A percentile compares a stretch with the other conserved stretches of the same genome.
phyloP scores from a whole-genome alignment of 2,329 filamentous ascomycete genomes.

The Fusarium algeriense region DNA sequence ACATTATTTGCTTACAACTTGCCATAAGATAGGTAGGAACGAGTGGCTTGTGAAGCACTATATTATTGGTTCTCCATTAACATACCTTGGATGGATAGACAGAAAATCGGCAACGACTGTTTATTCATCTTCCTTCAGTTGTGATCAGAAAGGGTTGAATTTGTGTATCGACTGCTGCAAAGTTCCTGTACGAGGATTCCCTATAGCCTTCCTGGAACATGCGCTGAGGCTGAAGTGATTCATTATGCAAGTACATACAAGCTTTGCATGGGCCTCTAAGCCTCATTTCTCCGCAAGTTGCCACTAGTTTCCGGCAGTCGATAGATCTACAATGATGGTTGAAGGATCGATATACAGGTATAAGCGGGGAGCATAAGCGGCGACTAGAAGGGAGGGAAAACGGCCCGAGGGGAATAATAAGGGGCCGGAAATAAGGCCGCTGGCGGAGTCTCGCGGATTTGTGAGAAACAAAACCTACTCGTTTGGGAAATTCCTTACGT shows the following conservation, averaged over 20 bases:
- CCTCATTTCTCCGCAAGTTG: neutral
- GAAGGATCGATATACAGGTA: neutral
- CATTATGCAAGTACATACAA: fast-evolving
- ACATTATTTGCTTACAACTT: fast-evolving
- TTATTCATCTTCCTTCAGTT: fast-evolving
- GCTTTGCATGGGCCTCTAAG: fast-evolving
- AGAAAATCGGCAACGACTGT: neutral
- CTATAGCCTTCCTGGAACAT: neutral
- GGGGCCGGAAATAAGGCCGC: neutral
- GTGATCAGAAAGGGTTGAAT: neutral
- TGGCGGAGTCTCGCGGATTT: neutral
- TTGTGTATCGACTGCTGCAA: fast-evolving
- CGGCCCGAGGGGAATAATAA: neutral
- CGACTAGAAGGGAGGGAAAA: neutral
- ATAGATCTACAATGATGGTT: too few relatives aligned
- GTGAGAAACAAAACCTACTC: too few relatives aligned
- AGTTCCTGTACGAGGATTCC: neutral
- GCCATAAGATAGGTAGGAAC: neutral
- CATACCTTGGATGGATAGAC: neutral
- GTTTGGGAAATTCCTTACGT: too few relatives aligned
- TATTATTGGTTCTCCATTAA: neutral
- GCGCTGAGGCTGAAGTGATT: neutral
- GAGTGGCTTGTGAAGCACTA: neutral
- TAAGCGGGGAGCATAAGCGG: neutral
- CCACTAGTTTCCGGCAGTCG: neutral